Percentiles rank a stretch among this genome's conserved stretches.
These are phyloP conservation scores for Pyrenochaeta sp. DNA, from an alignment of 2,329 filamentous ascomycete species.

Conservation along the genomic window DNA sequence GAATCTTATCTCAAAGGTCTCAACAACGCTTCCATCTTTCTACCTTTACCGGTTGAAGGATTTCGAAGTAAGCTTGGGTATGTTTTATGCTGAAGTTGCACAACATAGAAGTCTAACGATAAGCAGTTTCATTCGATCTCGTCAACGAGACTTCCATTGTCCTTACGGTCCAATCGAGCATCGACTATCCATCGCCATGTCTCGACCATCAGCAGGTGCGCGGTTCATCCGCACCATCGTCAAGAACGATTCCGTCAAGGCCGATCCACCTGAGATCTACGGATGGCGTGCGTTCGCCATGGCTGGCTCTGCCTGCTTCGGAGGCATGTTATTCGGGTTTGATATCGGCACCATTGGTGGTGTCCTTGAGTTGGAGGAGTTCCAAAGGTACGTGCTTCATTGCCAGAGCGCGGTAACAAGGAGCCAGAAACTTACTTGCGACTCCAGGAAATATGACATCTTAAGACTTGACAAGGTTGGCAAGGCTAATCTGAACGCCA, in stretches of 20 bases:
- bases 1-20: neutral
- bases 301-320: constrained; percentile 72
- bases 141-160: neutral
- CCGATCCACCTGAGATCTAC: constrained; percentile 73
- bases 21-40: neutral
- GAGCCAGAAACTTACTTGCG: constrained; percentile 21
- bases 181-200: constrained; percentile 8
- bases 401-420: constrained; percentile 4
- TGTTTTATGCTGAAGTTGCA: constrained; percentile 4
- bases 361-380: constrained; percentile 68
- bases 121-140: neutral
- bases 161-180: neutral
- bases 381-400: constrained; percentile 58
- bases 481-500: constrained; percentile 66
- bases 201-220: constrained; percentile 30
- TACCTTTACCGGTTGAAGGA: constrained; percentile 1
- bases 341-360: constrained; percentile 74
- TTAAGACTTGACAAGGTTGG: constrained; percentile 51
- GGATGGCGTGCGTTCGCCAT: constrained; percentile 73
- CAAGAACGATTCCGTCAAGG: constrained; percentile 75
- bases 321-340: constrained; percentile 73
- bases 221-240: constrained; percentile 64
- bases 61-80: constrained; percentile 12
- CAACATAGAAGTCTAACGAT: constrained; percentile 1
- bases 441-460: constrained; percentile 62